Base-by-base conservation (phyloP, 345 rosid genomes). In the Brassica nigra region DNA sequence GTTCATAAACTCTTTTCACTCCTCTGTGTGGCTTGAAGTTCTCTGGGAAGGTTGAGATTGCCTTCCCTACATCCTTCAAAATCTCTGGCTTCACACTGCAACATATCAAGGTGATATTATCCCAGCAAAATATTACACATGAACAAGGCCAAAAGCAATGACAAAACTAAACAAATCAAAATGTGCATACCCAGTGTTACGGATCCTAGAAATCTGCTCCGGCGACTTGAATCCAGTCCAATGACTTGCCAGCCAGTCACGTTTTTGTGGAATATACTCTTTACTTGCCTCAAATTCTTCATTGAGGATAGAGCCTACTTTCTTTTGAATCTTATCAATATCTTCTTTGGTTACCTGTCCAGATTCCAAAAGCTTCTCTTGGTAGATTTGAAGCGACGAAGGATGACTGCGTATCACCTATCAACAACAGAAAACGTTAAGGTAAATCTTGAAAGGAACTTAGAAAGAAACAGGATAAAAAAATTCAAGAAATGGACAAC, bases 191-290 rank as follows among this genome's bases (percentile, higher is more conserved):
- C 94, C 92, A 33, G 97, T 91, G 78, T 91, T 91, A 71, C 92
- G 77, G 47, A 88, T 66, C 52, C 91, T 85, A 59, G 97, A 91
- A 66, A 90, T 84, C 78, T 91, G 91, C 75, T 87, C 91, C 4
- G 97, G 97, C 65, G 97, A 89, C 85, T 88, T 88, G 77, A 88
- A 91, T 15, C 97, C 92, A 74, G 88, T 16, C 97, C 97, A 91
- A 72, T 88, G 87, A 74, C 92, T 86, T 8, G 92, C 86, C 74
- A 91, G 90, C 97, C 94, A 90, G 73, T 90, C 97, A 76, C 94
- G 86, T 77, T 84, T 86, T 61, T 86, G 83, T 6, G 89, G 88
- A 77, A 87, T 83, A 78, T 90, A 87, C 28, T 89, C 90, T 85
- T 90, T 90, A 84, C 92, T 88, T 29, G 86, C 88, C 83, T 69